A percentile compares a stretch with the other conserved stretches of the same genome.
Conservation (phyloP, 164 flowering plant species). For the Berberis thunbergii region DNA sequence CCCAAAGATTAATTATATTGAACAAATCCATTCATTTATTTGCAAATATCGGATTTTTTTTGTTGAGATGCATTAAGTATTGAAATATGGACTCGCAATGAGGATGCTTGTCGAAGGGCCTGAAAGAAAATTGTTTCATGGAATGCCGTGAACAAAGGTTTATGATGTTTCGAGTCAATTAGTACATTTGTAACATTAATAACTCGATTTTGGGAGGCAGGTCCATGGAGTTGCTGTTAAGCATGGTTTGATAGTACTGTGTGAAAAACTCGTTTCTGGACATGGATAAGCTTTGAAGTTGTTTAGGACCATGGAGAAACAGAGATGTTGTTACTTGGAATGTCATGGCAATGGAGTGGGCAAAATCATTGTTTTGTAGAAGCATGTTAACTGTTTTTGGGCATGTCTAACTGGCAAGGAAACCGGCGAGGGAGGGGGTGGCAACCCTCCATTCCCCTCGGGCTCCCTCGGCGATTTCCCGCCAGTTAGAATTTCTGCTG, state of each 20-base stretch:
- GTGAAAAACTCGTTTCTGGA: conserved; percentile 47
- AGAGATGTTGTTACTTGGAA: conserved; percentile 58
- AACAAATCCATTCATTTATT: conserved; percentile 39
- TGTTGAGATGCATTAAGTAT: conserved; percentile 30
- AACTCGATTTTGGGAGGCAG: conserved; percentile 35
- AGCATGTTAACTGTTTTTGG: conserved; percentile 24
- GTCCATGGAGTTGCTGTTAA: conserved; percentile 40
- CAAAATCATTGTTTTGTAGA: conserved; percentile 36
- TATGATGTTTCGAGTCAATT: conserved; percentile 33
- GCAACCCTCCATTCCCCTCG: too few species aligned
- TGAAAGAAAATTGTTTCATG: conserved; percentile 48
- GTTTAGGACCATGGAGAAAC: conserved; percentile 16
- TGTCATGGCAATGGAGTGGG: conserved; percentile 47
- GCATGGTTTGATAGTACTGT: conserved; percentile 27
- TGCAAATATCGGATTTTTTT: conserved; percentile 27
- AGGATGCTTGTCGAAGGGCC: conserved; percentile 26
- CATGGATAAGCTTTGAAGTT: conserved; percentile 34
- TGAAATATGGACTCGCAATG: conserved; percentile 16
- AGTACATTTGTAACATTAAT: conserved; percentile 38
- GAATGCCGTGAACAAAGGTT: conserved; percentile 59
- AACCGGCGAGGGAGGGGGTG: too few species aligned
- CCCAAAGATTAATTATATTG: conserved; percentile 14
- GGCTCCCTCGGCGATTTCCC: too few species aligned
- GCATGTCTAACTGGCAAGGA: too few species aligned
- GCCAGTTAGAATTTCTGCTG: too few species aligned